Base-by-base conservation (phyloP, 2,329 filamentous ascomycete genomes). In the Monilinia fructigena region DNA sequence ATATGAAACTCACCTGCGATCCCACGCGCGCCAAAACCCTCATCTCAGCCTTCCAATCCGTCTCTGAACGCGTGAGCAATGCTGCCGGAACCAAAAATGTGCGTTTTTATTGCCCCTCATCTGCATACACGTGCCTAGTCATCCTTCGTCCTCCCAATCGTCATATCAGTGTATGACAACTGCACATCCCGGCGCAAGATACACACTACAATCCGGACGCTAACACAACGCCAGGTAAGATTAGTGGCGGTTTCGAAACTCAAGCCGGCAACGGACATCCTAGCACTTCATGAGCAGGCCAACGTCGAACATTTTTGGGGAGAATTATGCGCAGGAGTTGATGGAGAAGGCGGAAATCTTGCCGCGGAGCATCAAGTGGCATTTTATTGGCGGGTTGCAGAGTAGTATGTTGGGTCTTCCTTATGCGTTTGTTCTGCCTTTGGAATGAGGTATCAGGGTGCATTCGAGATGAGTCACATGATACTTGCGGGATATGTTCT, bases 171-270 rank as follows among this genome's bases (percentile, higher is more conserved):
- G 23, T 23, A 20, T 23, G 1, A n/a, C 45, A 23, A n/a, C 45
- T 47, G 14, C 20, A 1, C 45, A n/a, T 48, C 35, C 38, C 55
- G 14, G 1, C 20, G 38, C n/a, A 54, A 18, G 38, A 16, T 4
- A 7, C 28, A 18, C 14, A 7, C 18, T 45, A 35, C 11, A 26
- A 11, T 16, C 18, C 26, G 20, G 31, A n/a, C 68, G 70, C 55
- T 67, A 70, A 66, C 72, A 66, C 61, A 69, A 47, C 20, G 16
- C 14, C 16, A 92, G 88, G 85, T 94, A 70, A 89, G 95, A 56
- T 85, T 99, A 50, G 93, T 99, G 53, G 94, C 95, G 38, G 95
- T 99, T 60, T 97, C 93, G 52, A 99, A 99, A 79, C 84, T 97
- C 71, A 98, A 99, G 80, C 94, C 95, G 18, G 92, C 89, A 67